These are phyloP conservation scores for Stachybotrys chartarum DNA, from an alignment of 2,329 filamentous ascomycete genomes.

Conservation along the genomic window DNA sequence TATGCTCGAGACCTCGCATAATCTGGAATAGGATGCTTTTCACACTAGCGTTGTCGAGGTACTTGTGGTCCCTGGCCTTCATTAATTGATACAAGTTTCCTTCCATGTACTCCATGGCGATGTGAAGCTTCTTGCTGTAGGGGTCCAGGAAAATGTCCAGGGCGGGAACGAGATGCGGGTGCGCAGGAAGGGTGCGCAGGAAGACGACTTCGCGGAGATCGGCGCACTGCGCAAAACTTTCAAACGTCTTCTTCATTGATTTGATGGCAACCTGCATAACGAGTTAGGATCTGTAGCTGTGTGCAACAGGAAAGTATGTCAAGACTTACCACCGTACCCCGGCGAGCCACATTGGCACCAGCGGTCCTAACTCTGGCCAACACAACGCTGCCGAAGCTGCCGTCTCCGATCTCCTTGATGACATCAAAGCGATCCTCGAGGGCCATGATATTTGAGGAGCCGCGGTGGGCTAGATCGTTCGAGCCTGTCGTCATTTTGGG, in stretches of 20 bases:
- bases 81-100: constrained; percentile 98
- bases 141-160: constrained; percentile 98
- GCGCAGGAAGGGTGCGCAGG: constrained; percentile 76
- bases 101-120: constrained; percentile 99
- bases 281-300: constrained; percentile 7
- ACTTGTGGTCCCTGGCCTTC: constrained; percentile 96
- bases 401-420: constrained; percentile 96
- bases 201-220: constrained; percentile 97
- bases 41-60: constrained; percentile 79
- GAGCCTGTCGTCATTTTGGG: constrained; percentile 62
- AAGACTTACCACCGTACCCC: constrained; percentile 79
- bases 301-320: constrained; percentile 7
- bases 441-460: constrained; percentile 53
- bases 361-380: constrained; percentile 87
- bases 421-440: constrained; percentile 96
- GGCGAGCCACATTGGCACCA: constrained; percentile 78
- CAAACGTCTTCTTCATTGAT: constrained; percentile 99
- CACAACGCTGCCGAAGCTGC: constrained; percentile 94
- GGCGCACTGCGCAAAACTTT: constrained; percentile 81
- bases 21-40: constrained; percentile 99
- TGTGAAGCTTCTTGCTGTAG: constrained; percentile 92
- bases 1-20: constrained; percentile 90
- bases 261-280: constrained; percentile 82
- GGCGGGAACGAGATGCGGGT: constrained; percentile 91
- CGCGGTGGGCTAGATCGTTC: constrained; percentile 65